Evolutionary conservation across 352 stramenopile species (phyloP), one percentile per base, ranked within the genome.

Genomic region (Phytophthora capsici): DNA sequence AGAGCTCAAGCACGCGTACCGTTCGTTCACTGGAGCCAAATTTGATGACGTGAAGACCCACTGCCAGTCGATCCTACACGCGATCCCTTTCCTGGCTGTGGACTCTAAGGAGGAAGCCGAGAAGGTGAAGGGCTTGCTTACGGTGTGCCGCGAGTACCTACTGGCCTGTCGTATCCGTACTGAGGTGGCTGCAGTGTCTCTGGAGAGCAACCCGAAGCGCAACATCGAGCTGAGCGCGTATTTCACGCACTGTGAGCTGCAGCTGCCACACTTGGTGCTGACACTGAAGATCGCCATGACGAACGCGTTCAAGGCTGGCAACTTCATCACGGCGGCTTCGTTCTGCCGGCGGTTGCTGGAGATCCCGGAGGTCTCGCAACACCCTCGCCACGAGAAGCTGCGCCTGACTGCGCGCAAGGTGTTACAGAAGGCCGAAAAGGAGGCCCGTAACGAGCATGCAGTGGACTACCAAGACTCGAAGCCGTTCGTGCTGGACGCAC

Each of bases 271-370:
- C 75, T 75, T 99, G 57, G 82, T 99, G 53, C 89, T 99, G 41
- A 98, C 97, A 26, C 91, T 99, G 19, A 98, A 99, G 77, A 98
- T 98, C 75, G 98, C 98, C 17, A 99, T 99, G 98, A 98, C 96
- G 43, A 97, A 97, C 59, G 91, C 98, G 30, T 99, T 99, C 83
- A 99, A 99, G 84, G 92, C 98, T 62, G 98, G 98, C 84, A 99
- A 99, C 75, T 99, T 98, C 68, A 99, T 99, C 81, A 97, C 95
- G 17, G 98, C 98, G 19, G 97, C 97, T 34, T 98, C 93, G 58
- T 99, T 99, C 85, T 98, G 97, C n/a, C 91, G 97, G 37, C 91
- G 98, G n/a, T 71, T 99, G 70, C 79, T 99, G 20, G 97, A 99
- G 71, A 95, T 99, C 46, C 96, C 94, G 28, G 97, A 99, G 67